Evolutionary conservation across 805 yeast genomes (phyloP), one percentile per base, ranked within the genome.

Genomic region (Scheffersomyces coipomensis): DNA sequence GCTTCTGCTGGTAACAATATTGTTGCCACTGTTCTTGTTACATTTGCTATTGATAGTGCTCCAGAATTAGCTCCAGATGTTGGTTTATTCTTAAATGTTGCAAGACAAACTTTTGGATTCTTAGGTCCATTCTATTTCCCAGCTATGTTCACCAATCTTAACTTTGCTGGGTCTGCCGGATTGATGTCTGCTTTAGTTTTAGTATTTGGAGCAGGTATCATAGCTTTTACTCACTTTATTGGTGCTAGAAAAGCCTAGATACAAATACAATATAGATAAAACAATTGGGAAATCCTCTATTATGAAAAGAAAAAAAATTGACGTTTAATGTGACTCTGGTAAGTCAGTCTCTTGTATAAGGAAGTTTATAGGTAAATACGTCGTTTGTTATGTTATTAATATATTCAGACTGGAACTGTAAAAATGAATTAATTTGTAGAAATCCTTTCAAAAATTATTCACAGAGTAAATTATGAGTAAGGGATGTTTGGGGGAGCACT

Each of bases 91-190:
- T 36, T 56, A 16, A 56, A 48, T 30, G 33, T 54, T 26, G 37
- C 46, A 24, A 42, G 61, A 30, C 57, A 52, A 22, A 38, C 42
- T 16, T 49, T 44, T 34, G 60, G 60, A 11, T 56, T 56, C 32
- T 32, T 54, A 17, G 60, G 59, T 11, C 61, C 61, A 4, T 56
- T 56, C 42, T 56, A 52, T 38, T 56, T 56, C 43, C 59, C 60
- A 8, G 29, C 34, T n/a, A 54, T 56, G 59, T 45, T 55, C 36
- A 45, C 34, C 3, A 53, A 43, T 33, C 30, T 56, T 10, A 39
- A 39, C 13, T 42, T 34, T 29, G 37, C 43, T 12, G 38, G 32
- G 11, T 39, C 45, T 13, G 45, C 45, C 5, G 45, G 45, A 11
- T 38, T 42, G 15, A 39, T 43, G 39, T 29, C 33, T 31, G 43